These are phyloP conservation scores for Silene latifolia DNA, from an alignment of 148 eudicot genomes.

Conservation along the genomic window DNA sequence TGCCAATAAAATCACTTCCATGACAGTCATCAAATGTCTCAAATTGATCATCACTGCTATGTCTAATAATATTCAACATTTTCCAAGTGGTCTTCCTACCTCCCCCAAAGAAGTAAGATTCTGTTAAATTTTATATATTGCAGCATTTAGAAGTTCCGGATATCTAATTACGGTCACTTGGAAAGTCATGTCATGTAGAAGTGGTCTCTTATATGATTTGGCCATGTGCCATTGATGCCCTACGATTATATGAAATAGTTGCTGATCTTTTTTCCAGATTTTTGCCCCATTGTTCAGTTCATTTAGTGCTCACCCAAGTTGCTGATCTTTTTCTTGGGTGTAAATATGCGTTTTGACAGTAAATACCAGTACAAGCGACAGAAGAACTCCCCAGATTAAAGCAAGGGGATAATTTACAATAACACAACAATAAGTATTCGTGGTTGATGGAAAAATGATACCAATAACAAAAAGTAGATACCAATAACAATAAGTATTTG, in stretches of 20 bases:
- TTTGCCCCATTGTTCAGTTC: background rate
- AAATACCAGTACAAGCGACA: no score
- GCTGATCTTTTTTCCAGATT: background rate
- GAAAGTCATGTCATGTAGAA: background rate
- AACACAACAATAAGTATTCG: no score
- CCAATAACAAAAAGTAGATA: no score
- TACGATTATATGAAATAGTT: no score
- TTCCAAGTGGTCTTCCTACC: background rate
- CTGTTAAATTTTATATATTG: background rate
- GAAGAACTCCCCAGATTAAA: no score
- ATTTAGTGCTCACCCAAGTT: background rate
- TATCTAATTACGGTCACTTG: no score
- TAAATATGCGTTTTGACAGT: no score
- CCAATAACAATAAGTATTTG: no score
- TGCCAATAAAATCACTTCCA: background rate
- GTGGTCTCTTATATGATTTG: background rate
- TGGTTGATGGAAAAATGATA: no score
- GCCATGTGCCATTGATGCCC: no score
- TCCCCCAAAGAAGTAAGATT: background rate
- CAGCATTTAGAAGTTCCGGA: background rate
- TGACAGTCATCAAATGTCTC: background rate
- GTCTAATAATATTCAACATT: background rate
- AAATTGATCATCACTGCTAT: background rate
- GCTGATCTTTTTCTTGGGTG: background rate
- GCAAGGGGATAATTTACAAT: no score